A percentile compares a stretch with the other conserved stretches of the same genome.
Evolutionary conservation across 2,329 filamentous ascomycete species (phyloP).

Genomic region (Epichloe scottii): DNA sequence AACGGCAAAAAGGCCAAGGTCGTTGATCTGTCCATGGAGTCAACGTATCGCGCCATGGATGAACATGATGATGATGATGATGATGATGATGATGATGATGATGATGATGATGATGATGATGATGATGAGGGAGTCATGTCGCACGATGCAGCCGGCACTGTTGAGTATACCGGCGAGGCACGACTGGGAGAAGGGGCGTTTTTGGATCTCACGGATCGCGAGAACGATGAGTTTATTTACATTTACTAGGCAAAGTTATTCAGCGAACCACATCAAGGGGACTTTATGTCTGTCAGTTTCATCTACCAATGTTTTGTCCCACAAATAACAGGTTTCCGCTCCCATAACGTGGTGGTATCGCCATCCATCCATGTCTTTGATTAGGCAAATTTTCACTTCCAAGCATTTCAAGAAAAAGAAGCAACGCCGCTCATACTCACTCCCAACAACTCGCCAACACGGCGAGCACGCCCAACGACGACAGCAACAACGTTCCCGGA

Average conservation of each 20-base stretch:
- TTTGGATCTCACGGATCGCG: conserved; percentile 48
- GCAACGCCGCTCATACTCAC: no score
- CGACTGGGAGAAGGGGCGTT: conserved; percentile 37
- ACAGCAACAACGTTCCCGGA: not conserved
- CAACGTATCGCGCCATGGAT: conserved; percentile 26
- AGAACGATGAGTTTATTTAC: conserved; percentile 59
- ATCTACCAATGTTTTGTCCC: no score
- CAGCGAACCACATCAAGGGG: no score
- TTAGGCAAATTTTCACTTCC: no score
- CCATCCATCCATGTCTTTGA: no score
- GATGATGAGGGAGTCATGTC: conserved; percentile 5
- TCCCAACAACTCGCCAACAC: no score
- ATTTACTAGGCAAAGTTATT: conserved; percentile 30
- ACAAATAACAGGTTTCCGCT: no score
- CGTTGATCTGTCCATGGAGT: conserved; percentile 48
- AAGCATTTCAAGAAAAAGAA: no score
- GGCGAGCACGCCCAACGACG: not conserved
- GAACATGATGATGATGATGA: conserved; percentile 6
- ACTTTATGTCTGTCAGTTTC: no score
- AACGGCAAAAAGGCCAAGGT: conserved; percentile 50
- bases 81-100: not conserved
- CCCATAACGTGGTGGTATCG: no score
- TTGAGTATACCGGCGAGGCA: conserved; percentile 7
- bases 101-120: not conserved
- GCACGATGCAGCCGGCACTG: conserved; percentile 15